Base-by-base conservation (phyloP, 139 green algal genomes). In the Mesostigma viride region DNA sequence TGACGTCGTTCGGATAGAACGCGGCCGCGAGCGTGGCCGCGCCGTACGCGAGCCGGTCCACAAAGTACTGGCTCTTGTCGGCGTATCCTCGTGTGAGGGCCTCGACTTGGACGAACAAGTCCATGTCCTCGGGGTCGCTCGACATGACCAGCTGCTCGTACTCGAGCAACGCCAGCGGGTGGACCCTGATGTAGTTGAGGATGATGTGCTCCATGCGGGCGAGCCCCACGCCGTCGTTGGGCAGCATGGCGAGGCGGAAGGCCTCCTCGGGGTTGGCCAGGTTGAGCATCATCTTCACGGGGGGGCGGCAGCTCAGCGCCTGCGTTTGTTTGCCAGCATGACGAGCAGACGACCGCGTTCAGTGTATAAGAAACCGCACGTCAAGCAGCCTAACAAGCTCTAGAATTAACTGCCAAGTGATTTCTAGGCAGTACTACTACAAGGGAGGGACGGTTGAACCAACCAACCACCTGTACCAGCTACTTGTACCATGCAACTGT, bases 191-290 rank as follows among this genome's bases (percentile, higher is more conserved):
- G 4, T 51, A 22, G 11, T 70, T 32, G 20, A 24, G 11, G 33
- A 73, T 68, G 66, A 73, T 66, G 35, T 71, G 71, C 58, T 73
- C 66, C 20, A 71, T 5, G n/a, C 66, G 31, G 3, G 57, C 56
- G 8, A 73, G 66, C 3, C 66, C 66, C 33, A 73, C 66, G 33
- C 66, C 66, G 24, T 70, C 59, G 56, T 56, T 35, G 6, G 66
- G 66, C n/a, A 73, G 27, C 24, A n/a, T 5, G 4, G 66, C 66
- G 5, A 44, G 27, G 3, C 20, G 34, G 36, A 61, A 60, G 4
- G 64, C 64, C 3, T 22, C 14, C 6, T 70, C 40, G 17, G 64
- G 64, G 40, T 62, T 62, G 22, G 40, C 64, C 5, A 62, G 40
- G 64, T 53, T 70, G 17, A 58, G 20, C 64, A 70, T 60, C 20